phyloP scores from a whole-genome alignment of 2,329 filamentous ascomycete species.

The Pseudocercospora eumusae region DNA sequence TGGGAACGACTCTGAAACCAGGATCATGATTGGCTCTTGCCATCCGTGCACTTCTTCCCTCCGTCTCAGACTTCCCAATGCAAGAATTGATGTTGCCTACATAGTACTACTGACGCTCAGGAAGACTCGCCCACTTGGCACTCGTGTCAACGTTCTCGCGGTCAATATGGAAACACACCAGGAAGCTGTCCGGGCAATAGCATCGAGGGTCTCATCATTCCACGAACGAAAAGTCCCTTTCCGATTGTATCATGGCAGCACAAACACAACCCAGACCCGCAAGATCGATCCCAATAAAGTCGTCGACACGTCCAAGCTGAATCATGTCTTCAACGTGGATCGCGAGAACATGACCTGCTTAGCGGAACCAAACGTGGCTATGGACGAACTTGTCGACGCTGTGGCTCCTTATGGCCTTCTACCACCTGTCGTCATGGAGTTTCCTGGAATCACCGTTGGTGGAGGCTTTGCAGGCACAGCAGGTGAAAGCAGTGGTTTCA shows the following conservation, averaged over 20 bases:
- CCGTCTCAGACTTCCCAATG: background rate
- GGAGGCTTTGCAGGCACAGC: constrained; percentile 67
- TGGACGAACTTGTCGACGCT: constrained; percentile 63
- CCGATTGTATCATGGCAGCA: constrained; percentile 60
- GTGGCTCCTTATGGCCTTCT: constrained; percentile 59
- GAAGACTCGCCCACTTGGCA: background rate
- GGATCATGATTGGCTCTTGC: constrained; percentile 5
- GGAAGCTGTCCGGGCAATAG: constrained; percentile 19
- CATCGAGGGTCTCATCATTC: constrained; percentile 41
- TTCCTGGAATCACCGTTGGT: constrained; percentile 66
- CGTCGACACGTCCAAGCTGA: constrained; percentile 54
- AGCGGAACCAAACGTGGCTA: constrained; percentile 69
- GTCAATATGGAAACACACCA: constrained; percentile 22
- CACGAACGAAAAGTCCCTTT: constrained; percentile 51
- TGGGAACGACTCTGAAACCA: background rate
- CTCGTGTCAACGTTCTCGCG: background rate
- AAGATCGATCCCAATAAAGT: constrained; percentile 43
- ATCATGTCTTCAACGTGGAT: constrained; percentile 51
- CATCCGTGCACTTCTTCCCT: constrained; percentile 6
- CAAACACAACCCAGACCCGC: constrained; percentile 51
- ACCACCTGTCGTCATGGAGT: constrained; percentile 69
- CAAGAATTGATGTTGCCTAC: background rate
- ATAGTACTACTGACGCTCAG: background rate
- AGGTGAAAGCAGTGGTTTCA: constrained; percentile 68
- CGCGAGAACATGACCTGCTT: constrained; percentile 47